These are phyloP conservation scores for Pseudogymnoascus sp. DNA, from an alignment of 2,329 filamentous ascomycete species.

Conservation along the genomic window DNA sequence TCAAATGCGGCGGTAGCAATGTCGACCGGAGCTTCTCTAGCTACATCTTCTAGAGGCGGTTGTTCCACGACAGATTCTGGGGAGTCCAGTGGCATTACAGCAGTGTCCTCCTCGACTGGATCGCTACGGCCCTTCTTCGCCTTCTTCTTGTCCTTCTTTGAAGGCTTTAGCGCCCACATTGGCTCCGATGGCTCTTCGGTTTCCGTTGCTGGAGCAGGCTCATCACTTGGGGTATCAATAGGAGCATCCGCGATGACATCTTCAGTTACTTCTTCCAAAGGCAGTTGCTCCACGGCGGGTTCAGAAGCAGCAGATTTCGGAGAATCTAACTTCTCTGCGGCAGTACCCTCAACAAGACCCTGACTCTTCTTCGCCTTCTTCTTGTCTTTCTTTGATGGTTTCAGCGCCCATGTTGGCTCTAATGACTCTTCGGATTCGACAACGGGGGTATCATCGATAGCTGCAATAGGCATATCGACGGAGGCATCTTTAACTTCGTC, in stretches of 20 bases:
- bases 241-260: background rate
- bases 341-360: background rate
- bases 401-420: background rate
- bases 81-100: background rate
- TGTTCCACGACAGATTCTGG: background rate
- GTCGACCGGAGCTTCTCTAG: background rate
- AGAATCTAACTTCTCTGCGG: background rate
- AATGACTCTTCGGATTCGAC: background rate
- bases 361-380: conserved; percentile 22
- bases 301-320: background rate
- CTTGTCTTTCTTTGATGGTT: conserved; percentile 31
- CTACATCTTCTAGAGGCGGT: background rate
- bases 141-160: conserved; percentile 33
- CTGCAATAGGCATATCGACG: background rate
- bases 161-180: conserved; percentile 8
- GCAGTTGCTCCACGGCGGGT: background rate
- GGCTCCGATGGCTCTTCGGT: background rate
- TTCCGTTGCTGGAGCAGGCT: background rate
- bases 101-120: background rate
- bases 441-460: conserved; percentile 1
- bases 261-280: background rate
- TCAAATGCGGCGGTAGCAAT: background rate
- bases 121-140: background rate
- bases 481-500: background rate
- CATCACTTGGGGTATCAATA: conserved; percentile 3